A percentile compares a stretch with the other conserved stretches of the same genome.
phyloP scores from a whole-genome alignment of 129 eudicot species.

The Centella asiatica region DNA sequence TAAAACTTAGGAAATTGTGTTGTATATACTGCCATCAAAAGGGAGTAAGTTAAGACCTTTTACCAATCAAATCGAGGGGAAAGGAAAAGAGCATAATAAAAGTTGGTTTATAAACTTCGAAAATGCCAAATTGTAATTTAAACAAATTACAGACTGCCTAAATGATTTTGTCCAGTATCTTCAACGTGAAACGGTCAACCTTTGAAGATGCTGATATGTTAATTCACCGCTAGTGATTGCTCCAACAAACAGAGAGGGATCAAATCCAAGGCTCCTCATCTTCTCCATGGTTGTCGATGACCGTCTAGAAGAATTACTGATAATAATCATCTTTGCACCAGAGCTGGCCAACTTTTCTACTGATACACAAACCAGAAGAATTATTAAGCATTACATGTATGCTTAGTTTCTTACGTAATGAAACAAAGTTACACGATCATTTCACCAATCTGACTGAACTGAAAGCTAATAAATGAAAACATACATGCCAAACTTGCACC shows the following conservation, averaged over 20 bases:
- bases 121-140: neutral
- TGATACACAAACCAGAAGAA: conserved; percentile 20
- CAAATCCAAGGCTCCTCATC: conserved; percentile 75
- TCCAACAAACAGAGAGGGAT: conserved; percentile 79
- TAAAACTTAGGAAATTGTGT: too few relatives aligned
- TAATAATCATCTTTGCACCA: conserved; percentile 92
- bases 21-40: too few relatives aligned
- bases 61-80: too few relatives aligned
- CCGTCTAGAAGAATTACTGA: conserved; percentile 95
- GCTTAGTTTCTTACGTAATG: neutral
- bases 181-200: conserved; percentile 25
- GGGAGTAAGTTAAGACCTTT: too few relatives aligned
- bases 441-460: conserved; percentile 29
- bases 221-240: conserved; percentile 93
- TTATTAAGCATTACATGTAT: neutral
- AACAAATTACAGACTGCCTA: neutral
- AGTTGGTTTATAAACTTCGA: neutral
- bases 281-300: conserved; percentile 81
- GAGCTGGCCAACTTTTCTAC: conserved; percentile 62
- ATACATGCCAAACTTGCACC: conserved; percentile 81
- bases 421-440: conserved; percentile 6
- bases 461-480: conserved; percentile 36
- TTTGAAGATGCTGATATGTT: conserved; percentile 72
- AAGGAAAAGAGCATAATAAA: neutral
- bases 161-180: neutral